phyloP scores from a whole-genome alignment of 1,139 yeast genomes.

The Geotrichum bryndzae region DNA sequence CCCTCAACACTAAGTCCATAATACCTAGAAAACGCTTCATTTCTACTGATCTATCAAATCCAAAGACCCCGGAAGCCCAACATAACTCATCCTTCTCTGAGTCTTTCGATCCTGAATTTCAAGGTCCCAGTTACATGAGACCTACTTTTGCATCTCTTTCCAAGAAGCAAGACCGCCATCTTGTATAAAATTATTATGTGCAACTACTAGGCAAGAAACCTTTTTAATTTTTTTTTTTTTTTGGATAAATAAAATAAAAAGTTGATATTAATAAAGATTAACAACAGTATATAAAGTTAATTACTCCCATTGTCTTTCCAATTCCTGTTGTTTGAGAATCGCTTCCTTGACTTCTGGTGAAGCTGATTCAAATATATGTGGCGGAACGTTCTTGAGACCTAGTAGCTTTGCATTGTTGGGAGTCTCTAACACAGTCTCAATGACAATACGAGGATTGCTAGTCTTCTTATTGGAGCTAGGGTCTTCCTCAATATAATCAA shows the following conservation, averaged over 20 bases:
- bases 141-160: constrained; percentile 14
- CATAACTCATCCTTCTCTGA: not conserved
- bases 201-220: not conserved
- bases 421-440: constrained; percentile 49
- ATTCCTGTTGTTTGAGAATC: constrained; percentile 47
- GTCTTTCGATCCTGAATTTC: not conserved
- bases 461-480: constrained; percentile 4
- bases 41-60: not conserved
- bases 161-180: constrained; percentile 5
- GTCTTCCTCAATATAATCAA: constrained; percentile 14
- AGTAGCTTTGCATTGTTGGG: constrained; percentile 43
- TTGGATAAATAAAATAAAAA: not conserved
- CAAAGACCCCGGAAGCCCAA: not conserved
- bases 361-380: constrained; percentile 44
- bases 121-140: constrained; percentile 12
- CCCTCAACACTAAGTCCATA: not conserved
- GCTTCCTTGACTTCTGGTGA: constrained; percentile 54
- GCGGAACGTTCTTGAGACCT: constrained; percentile 57
- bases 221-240: not conserved
- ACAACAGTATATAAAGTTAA: not conserved
- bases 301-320: constrained; percentile 5
- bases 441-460: constrained; percentile 35
- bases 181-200: not conserved
- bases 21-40: not conserved
- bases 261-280: not conserved